phyloP scores from a whole-genome alignment of 2,329 filamentous ascomycete species.

The Metarhizium album region DNA sequence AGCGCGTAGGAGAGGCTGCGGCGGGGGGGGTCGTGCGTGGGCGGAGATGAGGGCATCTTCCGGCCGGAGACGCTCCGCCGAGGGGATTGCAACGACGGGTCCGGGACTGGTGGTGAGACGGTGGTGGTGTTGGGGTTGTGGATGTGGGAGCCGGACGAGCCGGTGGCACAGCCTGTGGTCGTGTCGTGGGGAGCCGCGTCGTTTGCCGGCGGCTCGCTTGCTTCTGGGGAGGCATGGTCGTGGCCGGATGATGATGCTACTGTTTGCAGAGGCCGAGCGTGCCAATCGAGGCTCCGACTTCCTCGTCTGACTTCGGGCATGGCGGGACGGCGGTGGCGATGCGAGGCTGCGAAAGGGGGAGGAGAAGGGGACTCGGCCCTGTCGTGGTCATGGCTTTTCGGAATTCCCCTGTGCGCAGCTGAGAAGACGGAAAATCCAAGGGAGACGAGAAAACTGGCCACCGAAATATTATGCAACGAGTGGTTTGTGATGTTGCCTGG shows the following conservation, averaged over 20 bases:
- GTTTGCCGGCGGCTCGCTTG: not conserved
- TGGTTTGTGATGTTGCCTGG: no score
- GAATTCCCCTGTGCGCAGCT: no score
- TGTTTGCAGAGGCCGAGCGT: not conserved
- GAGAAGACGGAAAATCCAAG: no score
- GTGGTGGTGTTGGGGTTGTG: not conserved
- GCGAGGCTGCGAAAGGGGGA: not conserved
- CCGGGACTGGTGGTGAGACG: not conserved
- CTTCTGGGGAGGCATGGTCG: not conserved
- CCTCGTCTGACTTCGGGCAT: constrained; percentile 22
- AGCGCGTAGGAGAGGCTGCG: constrained; percentile 25
- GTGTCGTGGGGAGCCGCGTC: not conserved
- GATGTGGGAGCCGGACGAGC: not conserved
- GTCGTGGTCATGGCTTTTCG: not conserved
- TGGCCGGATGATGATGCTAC: not conserved
- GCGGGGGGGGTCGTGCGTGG: constrained; percentile 10
- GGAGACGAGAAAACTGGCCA: no score
- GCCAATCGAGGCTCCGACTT: constrained; percentile 13
- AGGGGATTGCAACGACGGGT: no score
- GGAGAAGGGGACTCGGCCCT: not conserved
- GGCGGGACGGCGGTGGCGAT: not conserved
- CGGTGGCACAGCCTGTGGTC: not conserved
- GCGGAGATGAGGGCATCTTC: not conserved
- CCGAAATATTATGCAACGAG: no score
- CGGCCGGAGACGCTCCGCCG: not conserved